These are phyloP conservation scores for Arthrobotrys sphaeroides DNA, from an alignment of 2,329 filamentous ascomycete genomes.

Conservation along the genomic window DNA sequence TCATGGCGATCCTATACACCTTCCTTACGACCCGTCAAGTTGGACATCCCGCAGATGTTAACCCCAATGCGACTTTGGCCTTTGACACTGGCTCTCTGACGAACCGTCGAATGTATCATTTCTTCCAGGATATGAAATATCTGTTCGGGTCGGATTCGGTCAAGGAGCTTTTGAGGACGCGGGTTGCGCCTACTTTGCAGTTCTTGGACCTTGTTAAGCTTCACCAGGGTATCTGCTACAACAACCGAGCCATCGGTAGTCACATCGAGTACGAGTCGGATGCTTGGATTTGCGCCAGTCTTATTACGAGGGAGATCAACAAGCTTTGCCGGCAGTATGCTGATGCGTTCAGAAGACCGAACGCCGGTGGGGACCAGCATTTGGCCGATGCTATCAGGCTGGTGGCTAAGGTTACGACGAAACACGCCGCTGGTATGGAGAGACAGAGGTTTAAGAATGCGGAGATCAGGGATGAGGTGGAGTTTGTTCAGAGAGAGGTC, in stretches of 20 bases:
- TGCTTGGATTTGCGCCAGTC: conserved; percentile 94
- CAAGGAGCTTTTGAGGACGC: conserved; percentile 81
- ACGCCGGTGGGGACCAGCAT: conserved; percentile 71
- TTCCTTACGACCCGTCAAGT: conserved; percentile 97
- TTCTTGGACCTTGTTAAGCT: conserved; percentile 95
- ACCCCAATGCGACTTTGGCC: conserved; percentile 83
- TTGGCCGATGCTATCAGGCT: conserved; percentile 77
- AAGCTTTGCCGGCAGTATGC: conserved; percentile 87
- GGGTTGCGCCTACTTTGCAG: conserved; percentile 88
- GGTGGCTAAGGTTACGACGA: conserved; percentile 82
- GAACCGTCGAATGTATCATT: conserved; percentile 95
- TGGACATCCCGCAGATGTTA: conserved; percentile 88
- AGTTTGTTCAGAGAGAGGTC: conserved; percentile 66
- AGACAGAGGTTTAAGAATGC: conserved; percentile 82
- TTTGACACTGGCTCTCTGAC: conserved; percentile 95
- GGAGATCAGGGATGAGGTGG: conserved; percentile 86
- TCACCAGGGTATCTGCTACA: conserved; percentile 96
- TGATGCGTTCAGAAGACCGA: conserved; percentile 79
- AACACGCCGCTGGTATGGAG: conserved; percentile 90
- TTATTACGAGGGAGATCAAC: conserved; percentile 95
- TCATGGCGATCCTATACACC: conserved; percentile 96
- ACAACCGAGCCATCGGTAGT: conserved; percentile 87
- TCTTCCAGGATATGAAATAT: conserved; percentile 93
- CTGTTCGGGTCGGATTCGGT: conserved; percentile 89
- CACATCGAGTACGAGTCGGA: conserved; percentile 99